Evolutionary conservation across 2,329 filamentous ascomycete genomes (phyloP), one percentile per base, ranked within the genome.

Genomic region (Nigrospora oryzae): DNA sequence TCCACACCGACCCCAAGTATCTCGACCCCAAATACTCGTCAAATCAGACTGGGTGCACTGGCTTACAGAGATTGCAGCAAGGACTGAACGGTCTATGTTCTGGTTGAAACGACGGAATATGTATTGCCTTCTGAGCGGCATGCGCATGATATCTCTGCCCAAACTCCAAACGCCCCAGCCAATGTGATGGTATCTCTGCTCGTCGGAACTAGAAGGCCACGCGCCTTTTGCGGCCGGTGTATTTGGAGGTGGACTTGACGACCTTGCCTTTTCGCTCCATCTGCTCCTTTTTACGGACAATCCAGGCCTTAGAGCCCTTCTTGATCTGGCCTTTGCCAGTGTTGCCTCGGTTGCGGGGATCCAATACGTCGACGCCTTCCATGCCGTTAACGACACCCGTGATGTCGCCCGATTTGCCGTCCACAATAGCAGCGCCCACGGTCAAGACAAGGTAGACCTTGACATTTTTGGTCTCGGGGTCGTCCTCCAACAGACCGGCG

Each of bases 381-480:
- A 97, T 88, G 2, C 86, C 88, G 48, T 83, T 77, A 12, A 98
- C 89, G 3, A 95, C 86, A 6, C 87, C 86, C 0, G 90, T 96
- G 51, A 98, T 96, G 61, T 95, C 90, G 10, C 86, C 84, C 2
- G 77, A 75, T 38, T 63, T 65, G 31, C 69, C 70, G 2, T 70
- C 68, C 1, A 68, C 60, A 1, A 65, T 68, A 0, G 66, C 67
- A 4, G 79, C 80, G 31, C 91, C 93, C 1, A 95, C 93, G 0
- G 89, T 96, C 31, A 98, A 69, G 0, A 98, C 91, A 3, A 98
- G 74, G 63, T 98, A 98, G n/a, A 94, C 73, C 73, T 98, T 98
- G 54, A 84, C 81, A 60, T 90, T 96, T 75, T 98, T 98, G 34
- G 93, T 98, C 37, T 89, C 91, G 0, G 87, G 87, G 62, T 97